These are phyloP conservation scores for Fomitopsis pinicola DNA, from an alignment of 1,284 basidiomycete species.

Conservation along the genomic window DNA sequence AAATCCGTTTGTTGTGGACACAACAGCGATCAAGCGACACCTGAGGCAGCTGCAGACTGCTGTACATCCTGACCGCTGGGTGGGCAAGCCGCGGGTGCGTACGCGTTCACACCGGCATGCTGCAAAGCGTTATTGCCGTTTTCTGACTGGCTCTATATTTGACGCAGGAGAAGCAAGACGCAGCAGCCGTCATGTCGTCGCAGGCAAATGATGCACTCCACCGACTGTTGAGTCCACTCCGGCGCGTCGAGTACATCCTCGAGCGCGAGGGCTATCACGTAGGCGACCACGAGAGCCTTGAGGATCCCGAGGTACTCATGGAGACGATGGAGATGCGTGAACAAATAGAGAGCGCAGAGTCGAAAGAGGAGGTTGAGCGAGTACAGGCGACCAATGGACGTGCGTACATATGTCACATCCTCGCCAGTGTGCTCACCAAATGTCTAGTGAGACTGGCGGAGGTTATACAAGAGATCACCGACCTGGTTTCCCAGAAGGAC, in stretches of 20 bases:
- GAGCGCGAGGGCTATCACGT: slow-evolving; percentile 55
- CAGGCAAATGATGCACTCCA: slow-evolving; percentile 76
- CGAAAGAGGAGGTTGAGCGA: slow-evolving; percentile 44
- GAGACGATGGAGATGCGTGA: slow-evolving; percentile 85
- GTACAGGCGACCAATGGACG: slow-evolving; percentile 61
- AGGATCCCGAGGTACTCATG: slow-evolving; percentile 70
- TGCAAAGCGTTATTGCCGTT: neutral
- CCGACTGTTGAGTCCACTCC: slow-evolving; percentile 58
- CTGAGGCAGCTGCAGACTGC: slow-evolving; percentile 69
- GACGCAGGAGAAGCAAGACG: slow-evolving; percentile 49
- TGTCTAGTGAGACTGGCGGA: slow-evolving; percentile 49
- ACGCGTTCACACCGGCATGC: neutral
- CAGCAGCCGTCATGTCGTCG: slow-evolving; percentile 65
- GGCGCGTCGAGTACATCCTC: slow-evolving; percentile 71
- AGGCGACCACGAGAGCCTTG: slow-evolving; percentile 72
- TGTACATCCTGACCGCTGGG: slow-evolving; percentile 81
- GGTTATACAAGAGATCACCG: slow-evolving; percentile 44
- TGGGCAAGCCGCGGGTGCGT: slow-evolving; percentile 54
- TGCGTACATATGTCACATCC: slow-evolving; percentile 29
- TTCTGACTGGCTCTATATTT: neutral
- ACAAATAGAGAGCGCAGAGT: slow-evolving; percentile 64
- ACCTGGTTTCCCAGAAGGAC: slow-evolving; percentile 47
- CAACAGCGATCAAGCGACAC: slow-evolving; percentile 46
- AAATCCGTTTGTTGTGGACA: slow-evolving; percentile 65
- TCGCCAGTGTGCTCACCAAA: neutral